Percentiles rank a stretch among this genome's conserved stretches.
Conservation (phyloP, 805 yeast species). For the Wickerhamiella cacticola region DNA sequence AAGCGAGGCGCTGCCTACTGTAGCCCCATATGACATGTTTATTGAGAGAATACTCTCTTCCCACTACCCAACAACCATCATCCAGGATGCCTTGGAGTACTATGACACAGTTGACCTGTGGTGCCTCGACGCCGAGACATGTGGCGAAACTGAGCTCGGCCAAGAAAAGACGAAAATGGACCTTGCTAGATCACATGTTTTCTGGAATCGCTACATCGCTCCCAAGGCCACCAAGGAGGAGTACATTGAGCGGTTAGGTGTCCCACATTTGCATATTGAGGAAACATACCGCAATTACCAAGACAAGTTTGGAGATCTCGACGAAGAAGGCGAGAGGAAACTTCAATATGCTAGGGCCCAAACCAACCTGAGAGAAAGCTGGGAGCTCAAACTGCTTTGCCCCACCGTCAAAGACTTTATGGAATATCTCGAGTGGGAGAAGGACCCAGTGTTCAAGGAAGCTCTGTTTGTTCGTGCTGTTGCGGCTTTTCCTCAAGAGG, state of each 20-base stretch:
- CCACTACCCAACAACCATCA: not conserved
- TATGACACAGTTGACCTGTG: not conserved
- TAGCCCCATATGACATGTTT: no score
- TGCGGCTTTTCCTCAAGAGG: not conserved
- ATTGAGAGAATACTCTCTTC: not conserved
- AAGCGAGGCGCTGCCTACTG: no score
- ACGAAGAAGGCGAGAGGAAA: not conserved
- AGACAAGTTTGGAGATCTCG: not conserved
- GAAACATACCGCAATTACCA: not conserved
- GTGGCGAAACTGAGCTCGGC: not conserved
- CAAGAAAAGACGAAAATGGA: not conserved
- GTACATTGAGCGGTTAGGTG: not conserved
- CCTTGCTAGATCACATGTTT: conserved; percentile 2
- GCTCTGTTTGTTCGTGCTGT: conserved; percentile 1
- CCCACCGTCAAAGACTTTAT: not conserved
- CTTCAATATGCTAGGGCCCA: not conserved
- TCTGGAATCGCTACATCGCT: not conserved
- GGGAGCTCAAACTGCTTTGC: conserved; percentile 1
- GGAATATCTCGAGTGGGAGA: conserved; percentile 6
- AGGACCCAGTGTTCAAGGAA: not conserved
- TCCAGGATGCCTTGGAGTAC: not conserved
- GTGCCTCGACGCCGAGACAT: not conserved
- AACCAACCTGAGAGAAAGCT: not conserved
- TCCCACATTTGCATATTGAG: conserved; percentile 1
- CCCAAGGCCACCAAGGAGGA: not conserved